Base-by-base conservation (phyloP, 805 yeast species). In the Monosporozyma yasuniensis region DNA sequence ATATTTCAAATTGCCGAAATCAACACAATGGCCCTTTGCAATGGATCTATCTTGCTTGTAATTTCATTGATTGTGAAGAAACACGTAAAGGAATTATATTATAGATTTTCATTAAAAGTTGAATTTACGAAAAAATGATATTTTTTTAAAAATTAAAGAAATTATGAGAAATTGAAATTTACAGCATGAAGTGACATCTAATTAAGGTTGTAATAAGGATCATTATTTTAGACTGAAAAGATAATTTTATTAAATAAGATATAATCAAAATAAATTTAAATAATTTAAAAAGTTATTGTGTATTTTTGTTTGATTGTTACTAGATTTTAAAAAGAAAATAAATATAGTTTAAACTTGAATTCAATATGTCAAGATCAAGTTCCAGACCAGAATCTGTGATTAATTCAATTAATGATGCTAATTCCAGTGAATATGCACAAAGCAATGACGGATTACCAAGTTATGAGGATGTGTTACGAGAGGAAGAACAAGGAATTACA, bases 381-480 rank as follows among this genome's bases (percentile, higher is more conserved):
- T 42, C 44, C 11, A 23, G 32, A n/a, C 30, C 19, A 23, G 30
- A 42, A n/a, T 42, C 44, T 9, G 7, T 42, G 18, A n/a, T 25
- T 21, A 42, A 42, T n/a, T 25, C 44, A 14, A 42, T 25, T n/a
- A 42, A 42, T 16, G 32, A 42, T 42, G 19, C 42, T 3, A n/a
- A 42, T 28, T n/a, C 23, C 8, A 45, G 39, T 32, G 27, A 25
- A 9, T 32, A n/a, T n/a, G 19, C 18, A 14, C 43, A 28, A 12
- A 25, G 35, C 27, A 42, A 16, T 10, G 65, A 60, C 8, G 47
- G 42, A 1, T 75, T 78, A 3, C 82, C 82, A 7, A 64, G 75
- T 9, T 77, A 77, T 53, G 70, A 71, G 8, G 80, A 77, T 39
- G 78, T 73, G 1, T 46, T 72, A n/a, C 55, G 55, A 12, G 52